Percentiles rank a stretch among this genome's conserved stretches.
Evolutionary conservation across 2,329 filamentous ascomycete species (phyloP).

Genomic region (Pestalotiopsis sp.): DNA sequence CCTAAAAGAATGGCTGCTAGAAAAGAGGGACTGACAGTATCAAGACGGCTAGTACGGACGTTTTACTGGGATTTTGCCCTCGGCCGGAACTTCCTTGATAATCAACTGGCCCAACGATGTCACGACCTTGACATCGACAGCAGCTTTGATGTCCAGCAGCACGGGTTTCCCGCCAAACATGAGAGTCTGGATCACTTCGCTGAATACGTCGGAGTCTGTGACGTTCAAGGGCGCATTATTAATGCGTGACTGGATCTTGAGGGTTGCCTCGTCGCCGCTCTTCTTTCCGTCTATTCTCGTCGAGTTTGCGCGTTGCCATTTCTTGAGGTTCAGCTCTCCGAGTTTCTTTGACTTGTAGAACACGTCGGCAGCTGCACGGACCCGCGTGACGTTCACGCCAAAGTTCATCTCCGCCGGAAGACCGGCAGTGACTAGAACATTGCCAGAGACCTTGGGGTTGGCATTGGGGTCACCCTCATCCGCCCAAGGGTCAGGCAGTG

Average conservation of each 20-base stretch:
- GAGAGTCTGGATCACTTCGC: constrained; percentile 77
- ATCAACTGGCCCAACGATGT: constrained; percentile 82
- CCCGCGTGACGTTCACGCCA: constrained; percentile 73
- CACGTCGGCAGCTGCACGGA: constrained; percentile 79
- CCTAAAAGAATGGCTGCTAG: constrained; percentile 23
- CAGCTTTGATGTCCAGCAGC: constrained; percentile 67
- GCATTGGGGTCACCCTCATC: constrained; percentile 73
- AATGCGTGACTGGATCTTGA: constrained; percentile 78
- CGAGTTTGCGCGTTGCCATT: constrained; percentile 87
- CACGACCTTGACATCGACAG: constrained; percentile 79
- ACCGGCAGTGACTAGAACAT: constrained; percentile 76
- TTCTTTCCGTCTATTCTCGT: constrained; percentile 63
- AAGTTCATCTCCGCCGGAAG: constrained; percentile 89
- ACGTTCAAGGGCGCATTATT: constrained; percentile 81
- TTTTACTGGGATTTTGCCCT: constrained; percentile 88
- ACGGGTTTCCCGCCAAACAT: constrained; percentile 74
- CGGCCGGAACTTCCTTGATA: constrained; percentile 80
- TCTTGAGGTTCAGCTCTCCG: constrained; percentile 74
- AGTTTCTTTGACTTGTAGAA: constrained; percentile 78
- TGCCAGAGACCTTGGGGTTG: constrained; percentile 80
- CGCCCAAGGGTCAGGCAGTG: constrained; percentile 78
- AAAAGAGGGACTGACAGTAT: constrained; percentile 41
- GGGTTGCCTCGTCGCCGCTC: constrained; percentile 58
- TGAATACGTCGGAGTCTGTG: constrained; percentile 77
- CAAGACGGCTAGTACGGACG: constrained; percentile 72